Evolutionary conservation across 441 rosid species (phyloP).

Genomic region (Geranium incanum): DNA sequence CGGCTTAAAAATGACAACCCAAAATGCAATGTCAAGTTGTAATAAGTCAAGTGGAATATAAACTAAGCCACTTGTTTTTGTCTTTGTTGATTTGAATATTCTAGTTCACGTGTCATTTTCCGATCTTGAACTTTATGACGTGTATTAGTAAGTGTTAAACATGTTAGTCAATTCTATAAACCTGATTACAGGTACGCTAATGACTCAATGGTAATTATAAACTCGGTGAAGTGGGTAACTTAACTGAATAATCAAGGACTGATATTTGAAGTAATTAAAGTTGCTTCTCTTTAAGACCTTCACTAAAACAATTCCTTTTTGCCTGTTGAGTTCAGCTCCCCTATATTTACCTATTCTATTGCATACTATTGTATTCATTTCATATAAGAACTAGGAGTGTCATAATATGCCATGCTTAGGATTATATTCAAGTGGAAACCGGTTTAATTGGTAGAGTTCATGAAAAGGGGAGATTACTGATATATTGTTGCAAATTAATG

Average conservation of each 20-base stretch:
- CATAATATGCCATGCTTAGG: background rate
- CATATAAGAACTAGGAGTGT: background rate
- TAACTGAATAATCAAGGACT: background rate
- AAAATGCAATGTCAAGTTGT: conserved; percentile 1
- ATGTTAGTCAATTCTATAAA: background rate
- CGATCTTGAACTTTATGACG: background rate
- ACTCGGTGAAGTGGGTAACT: background rate
- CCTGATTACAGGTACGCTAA: background rate
- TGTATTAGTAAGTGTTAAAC: background rate
- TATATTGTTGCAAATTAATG: background rate
- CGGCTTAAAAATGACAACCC: background rate
- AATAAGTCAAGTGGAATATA: background rate
- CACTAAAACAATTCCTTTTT: background rate
- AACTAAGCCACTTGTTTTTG: conserved; percentile 4
- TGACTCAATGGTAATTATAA: background rate
- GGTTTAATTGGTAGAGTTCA: background rate
- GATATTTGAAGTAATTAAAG: background rate
- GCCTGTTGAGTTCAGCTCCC: background rate
- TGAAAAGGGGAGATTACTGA: background rate
- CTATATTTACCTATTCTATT: background rate
- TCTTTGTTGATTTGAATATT: background rate
- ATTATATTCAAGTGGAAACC: background rate
- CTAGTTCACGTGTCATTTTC: background rate
- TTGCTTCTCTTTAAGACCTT: background rate
- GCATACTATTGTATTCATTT: background rate